A percentile compares a stretch with the other conserved stretches of the same genome.
Evolutionary conservation across 2,329 filamentous ascomycete species (phyloP).

Genomic region (Cadophora gregata): DNA sequence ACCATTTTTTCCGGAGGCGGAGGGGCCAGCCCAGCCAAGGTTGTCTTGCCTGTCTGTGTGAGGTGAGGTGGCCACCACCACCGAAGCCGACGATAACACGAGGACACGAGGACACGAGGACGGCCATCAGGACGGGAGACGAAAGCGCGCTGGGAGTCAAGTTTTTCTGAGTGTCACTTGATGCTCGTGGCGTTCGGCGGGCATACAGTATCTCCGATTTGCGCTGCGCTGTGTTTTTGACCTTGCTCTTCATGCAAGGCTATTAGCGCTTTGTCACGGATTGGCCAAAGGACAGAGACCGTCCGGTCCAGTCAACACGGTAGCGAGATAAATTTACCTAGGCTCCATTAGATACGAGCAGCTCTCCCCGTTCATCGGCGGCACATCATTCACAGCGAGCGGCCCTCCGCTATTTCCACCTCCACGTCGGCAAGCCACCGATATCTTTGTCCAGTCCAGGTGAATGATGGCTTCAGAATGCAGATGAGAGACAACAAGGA

Average conservation of each 20-base stretch:
- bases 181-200: conserved; percentile 16
- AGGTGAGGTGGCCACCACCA: background rate
- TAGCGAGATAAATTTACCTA: no score
- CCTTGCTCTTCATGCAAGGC: conserved; percentile 7
- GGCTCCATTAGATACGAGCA: background rate
- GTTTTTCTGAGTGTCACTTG: conserved; percentile 20
- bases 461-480: conserved; percentile 9
- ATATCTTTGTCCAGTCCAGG: background rate
- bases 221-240: background rate
- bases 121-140: conserved; percentile 23
- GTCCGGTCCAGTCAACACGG: background rate
- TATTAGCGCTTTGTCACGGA: conserved; percentile 19
- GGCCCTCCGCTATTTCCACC: background rate
- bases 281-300: conserved; percentile 3
- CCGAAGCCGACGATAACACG: background rate
- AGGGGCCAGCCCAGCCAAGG: background rate
- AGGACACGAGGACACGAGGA: background rate
- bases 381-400: background rate
- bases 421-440: conserved; percentile 3
- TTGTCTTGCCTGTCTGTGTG: background rate
- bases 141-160: background rate
- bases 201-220: conserved; percentile 2
- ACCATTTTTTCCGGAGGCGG: background rate
- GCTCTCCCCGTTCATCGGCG: background rate
- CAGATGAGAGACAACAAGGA: conserved; percentile 3